Conservation (phyloP, 495 filamentous ascomycete genomes). For the Annulohypoxylon moriforme region DNA sequence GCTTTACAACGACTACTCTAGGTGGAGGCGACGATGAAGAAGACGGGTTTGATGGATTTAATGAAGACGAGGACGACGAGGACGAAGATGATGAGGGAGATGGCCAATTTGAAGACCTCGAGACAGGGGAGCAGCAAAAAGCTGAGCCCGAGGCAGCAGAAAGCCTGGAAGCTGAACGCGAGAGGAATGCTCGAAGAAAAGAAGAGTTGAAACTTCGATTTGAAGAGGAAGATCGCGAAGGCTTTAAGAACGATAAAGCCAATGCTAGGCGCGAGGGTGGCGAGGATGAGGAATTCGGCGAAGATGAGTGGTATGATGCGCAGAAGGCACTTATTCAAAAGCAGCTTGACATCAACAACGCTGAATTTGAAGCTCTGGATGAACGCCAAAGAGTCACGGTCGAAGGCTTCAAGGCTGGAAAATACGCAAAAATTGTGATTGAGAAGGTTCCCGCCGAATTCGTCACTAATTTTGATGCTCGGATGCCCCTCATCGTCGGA, state of each 20-base stretch:
- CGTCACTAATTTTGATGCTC: conserved; percentile 84
- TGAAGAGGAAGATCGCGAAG: conserved; percentile 96
- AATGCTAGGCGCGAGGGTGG: conserved; percentile 71
- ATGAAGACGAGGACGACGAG: conserved; percentile 70
- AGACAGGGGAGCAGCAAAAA: conserved; percentile 74
- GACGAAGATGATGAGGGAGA: conserved; percentile 90
- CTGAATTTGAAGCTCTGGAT: conserved; percentile 88
- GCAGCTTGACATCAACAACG: conserved; percentile 92
- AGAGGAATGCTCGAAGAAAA: conserved; percentile 89
- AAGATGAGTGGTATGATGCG: conserved; percentile 98
- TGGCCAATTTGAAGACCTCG: conserved; percentile 89
- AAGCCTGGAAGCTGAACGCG: conserved; percentile 82
- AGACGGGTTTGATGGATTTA: conserved; percentile 57
- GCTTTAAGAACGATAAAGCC: conserved; percentile 86
- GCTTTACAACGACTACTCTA: conserved; percentile 78
- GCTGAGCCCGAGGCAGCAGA: conserved; percentile 47
- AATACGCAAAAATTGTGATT: conserved; percentile 89
- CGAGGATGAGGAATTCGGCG: conserved; percentile 81
- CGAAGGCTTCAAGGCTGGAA: conserved; percentile 92
- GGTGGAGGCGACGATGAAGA: conserved; percentile 61
- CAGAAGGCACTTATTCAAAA: conserved; percentile 96
- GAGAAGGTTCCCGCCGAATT: conserved; percentile 93
- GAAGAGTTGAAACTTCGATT: conserved; percentile 95
- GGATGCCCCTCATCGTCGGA: conserved; percentile 87
- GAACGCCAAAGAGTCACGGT: conserved; percentile 80